Percentiles rank a stretch among this genome's conserved stretches.
Evolutionary conservation across 805 yeast species (phyloP).

Genomic region (Cyberlindnera euphorbiae): DNA sequence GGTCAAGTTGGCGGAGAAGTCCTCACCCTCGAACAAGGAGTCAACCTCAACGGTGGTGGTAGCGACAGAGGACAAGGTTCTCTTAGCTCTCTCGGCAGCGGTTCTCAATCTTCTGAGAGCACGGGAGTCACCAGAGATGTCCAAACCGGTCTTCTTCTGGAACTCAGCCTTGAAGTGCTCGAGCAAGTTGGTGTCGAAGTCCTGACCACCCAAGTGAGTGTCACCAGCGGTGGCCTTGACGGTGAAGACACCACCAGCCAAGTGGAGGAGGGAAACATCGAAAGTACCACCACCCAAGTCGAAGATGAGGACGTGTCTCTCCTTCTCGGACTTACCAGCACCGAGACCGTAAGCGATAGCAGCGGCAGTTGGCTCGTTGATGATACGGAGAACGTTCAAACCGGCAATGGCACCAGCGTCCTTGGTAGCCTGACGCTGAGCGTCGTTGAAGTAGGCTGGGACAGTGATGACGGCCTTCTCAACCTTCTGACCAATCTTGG

Average conservation of each 20-base stretch:
- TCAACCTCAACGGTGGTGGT: constrained; percentile 96
- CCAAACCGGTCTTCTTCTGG: constrained; percentile 92
- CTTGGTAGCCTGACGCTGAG: constrained; percentile 79
- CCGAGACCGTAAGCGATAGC: constrained; percentile 99
- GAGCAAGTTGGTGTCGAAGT: constrained; percentile 93
- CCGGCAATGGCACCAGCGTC: constrained; percentile 81
- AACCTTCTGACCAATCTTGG: constrained; percentile 65
- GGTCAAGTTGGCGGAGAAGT: constrained; percentile 87
- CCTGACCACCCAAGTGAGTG: constrained; percentile 99
- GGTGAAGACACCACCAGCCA: constrained; percentile 94
- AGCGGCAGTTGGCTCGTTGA: constrained; percentile 90
- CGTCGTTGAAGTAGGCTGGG: constrained; percentile 77
- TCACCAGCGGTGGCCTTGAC: constrained; percentile 99
- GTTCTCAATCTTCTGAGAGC: constrained; percentile 98
- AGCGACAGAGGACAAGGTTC: constrained; percentile 94
- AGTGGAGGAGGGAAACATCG: constrained; percentile 90
- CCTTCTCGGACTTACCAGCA: constrained; percentile 76
- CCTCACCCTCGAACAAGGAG: constrained; percentile 93
- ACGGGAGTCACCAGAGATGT: constrained; percentile 86
- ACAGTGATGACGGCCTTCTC: constrained; percentile 75
- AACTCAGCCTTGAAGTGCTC: constrained; percentile 91
- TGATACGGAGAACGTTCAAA: constrained; percentile 71
- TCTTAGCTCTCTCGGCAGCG: constrained; percentile 98
- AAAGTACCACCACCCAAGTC: constrained; percentile 99
- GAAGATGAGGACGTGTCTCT: constrained; percentile 86